Base-by-base conservation (phyloP, 192 early-diverging fungal genomes). In the Coemansia sp. region DNA sequence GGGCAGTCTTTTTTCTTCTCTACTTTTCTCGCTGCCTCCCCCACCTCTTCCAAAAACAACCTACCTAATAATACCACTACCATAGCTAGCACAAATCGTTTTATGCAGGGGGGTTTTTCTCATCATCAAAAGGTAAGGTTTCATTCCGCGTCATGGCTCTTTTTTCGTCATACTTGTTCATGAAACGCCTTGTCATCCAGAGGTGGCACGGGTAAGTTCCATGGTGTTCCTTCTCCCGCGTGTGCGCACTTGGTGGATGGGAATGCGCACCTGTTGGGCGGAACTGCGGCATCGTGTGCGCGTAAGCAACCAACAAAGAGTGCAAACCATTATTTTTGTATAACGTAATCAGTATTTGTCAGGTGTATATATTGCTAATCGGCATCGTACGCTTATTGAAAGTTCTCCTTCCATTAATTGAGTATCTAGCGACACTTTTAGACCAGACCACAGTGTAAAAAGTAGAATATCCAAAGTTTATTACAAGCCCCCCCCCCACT, bases 1-100 rank as follows among this genome's bases (percentile, higher is more conserved):
- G 54, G 50, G 49, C 49, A 26, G 8, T 54, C 48, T 41, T 62
- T 48, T 65, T 49, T 66, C 32, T 47, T 28, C 5, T 24, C 27
- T 60, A 7, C 28, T 60, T 47, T 48, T 60, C 26, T 26, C 38
- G 16, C 10, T 14, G 16, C 38, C 10, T 14, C 38, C 12, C 32
- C 7, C 12, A 34, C 8, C 32, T 34, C 7, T 31, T 34, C 8
- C 49, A 50, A 1, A 7, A 50, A 18, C 3, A 50, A 10, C n/a
- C n/a, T n/a, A n/a, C n/a, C n/a, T n/a, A n/a, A n/a, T n/a, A n/a
- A n/a, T n/a, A n/a, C 32, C 32, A 34, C 32, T 10, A 10, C 7
- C 32, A 34, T 10, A 10, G 32, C 32, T 10, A 34, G 3, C 32
- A 34, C 32, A 44, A 44, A 44, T 44, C 8, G 38, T 44, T 44